phyloP scores from a whole-genome alignment of 140 eudicot species.

The Flaveria floridana region DNA sequence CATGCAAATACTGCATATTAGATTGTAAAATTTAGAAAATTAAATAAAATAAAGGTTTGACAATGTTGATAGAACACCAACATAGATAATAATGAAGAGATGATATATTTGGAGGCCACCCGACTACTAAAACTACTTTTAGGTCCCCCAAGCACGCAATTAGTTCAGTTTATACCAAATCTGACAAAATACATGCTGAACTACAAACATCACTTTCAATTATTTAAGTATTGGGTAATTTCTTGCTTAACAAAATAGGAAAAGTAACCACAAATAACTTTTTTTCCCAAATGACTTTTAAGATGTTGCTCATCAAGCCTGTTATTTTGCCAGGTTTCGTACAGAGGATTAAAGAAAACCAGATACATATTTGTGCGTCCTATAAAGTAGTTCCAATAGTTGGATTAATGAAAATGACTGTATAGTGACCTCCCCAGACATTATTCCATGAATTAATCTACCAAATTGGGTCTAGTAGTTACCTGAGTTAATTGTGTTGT shows the following conservation, averaged over 20 bases:
- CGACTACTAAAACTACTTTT: background rate
- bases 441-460: background rate
- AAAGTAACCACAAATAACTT: background rate
- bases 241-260: background rate
- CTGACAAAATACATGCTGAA: background rate
- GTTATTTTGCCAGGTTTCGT: background rate
- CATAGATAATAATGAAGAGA: background rate
- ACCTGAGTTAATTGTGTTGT: conserved; percentile 98
- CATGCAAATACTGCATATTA: conserved; percentile 44
- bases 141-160: background rate
- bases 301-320: background rate
- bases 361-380: background rate
- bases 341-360: background rate
- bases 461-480: conserved; percentile 12
- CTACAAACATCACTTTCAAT: background rate
- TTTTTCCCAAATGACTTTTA: background rate
- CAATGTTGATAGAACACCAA: too few relatives aligned
- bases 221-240: background rate
- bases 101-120: background rate
- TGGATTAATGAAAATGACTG: background rate
- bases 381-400: conserved; percentile 1
- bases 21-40: background rate
- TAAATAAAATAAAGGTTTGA: background rate
- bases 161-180: background rate
- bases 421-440: background rate